Conservation (phyloP, 106 monocot species). For the Allium fistulosum region DNA sequence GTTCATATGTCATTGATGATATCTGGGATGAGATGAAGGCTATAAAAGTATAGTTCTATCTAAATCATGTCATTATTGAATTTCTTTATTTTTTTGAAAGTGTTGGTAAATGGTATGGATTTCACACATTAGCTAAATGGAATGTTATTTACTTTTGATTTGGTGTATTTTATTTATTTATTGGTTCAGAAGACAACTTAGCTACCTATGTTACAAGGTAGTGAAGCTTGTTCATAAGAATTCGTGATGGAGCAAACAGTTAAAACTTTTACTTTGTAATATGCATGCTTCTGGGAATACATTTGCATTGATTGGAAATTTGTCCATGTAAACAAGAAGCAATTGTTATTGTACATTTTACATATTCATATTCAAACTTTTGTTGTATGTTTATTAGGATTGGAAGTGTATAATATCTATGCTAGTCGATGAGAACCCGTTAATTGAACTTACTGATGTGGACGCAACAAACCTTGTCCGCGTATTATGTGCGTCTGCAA, state of each 20-base stretch:
- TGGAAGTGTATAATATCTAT: conserved; percentile 95
- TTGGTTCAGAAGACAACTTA: no score
- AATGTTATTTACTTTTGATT: no score
- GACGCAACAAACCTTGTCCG: conserved; percentile 94
- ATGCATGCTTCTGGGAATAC: no score
- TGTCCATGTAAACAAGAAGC: not conserved
- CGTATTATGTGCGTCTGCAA: conserved; percentile 75
- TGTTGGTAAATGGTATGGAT: not conserved
- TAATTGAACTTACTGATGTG: conserved; percentile 71
- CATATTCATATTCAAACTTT: not conserved
- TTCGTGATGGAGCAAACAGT: no score
- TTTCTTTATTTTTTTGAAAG: not conserved
- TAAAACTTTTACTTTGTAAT: no score
- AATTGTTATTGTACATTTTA: no score
- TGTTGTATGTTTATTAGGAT: conserved; percentile 39
- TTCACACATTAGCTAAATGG: no score
- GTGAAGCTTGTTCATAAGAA: no score
- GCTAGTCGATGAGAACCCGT: conserved; percentile 79
- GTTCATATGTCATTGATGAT: conserved; percentile 97
- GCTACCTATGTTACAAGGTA: no score
- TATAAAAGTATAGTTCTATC: conserved; percentile 59
- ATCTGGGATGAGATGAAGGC: conserved; percentile 99
- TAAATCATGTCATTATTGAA: not conserved
- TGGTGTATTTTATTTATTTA: no score
- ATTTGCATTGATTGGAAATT: not conserved